phyloP scores from a whole-genome alignment of 2,329 filamentous ascomycete genomes.

The Lachnellula hyalina region DNA sequence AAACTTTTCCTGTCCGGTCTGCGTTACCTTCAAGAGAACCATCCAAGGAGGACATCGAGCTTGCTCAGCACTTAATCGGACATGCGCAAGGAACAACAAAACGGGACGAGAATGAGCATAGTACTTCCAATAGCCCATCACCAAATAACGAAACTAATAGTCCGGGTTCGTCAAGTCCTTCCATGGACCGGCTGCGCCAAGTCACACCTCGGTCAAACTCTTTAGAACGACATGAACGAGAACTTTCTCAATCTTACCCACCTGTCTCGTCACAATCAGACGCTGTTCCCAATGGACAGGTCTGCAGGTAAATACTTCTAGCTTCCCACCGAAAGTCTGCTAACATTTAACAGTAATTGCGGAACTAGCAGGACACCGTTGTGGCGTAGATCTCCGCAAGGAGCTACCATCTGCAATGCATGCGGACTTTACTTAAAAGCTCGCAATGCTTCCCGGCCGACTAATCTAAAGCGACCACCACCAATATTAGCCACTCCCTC shows the following conservation, averaged over 20 bases:
- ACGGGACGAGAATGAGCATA: conserved; percentile 6
- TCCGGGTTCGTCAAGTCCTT: conserved; percentile 14
- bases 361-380: conserved; percentile 88
- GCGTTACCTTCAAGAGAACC: conserved; percentile 18
- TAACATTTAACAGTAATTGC: conserved; percentile 68
- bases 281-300: conserved; percentile 49
- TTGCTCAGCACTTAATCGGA: conserved; percentile 21
- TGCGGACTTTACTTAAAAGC: conserved; percentile 94
- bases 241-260: conserved; percentile 16
- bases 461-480: conserved; percentile 77
- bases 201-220: conserved; percentile 17
- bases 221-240: conserved; percentile 17
- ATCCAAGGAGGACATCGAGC: conserved; percentile 24
- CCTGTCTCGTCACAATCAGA: conserved; percentile 7
- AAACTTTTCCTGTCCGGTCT: conserved; percentile 19
- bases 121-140: conserved; percentile 11
- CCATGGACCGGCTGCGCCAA: conserved; percentile 9
- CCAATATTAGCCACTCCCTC: conserved; percentile 36
- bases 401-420: conserved; percentile 94
- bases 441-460: conserved; percentile 83
- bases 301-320: conserved; percentile 58
- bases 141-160: conserved; percentile 14
- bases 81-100: conserved; percentile 17
- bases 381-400: conserved; percentile 89
- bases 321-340: background rate